Percentiles rank a stretch among this genome's conserved stretches.
These are phyloP conservation scores for Diaporthe aspalathi DNA, from an alignment of 2,329 filamentous ascomycete species.

Conservation along the genomic window DNA sequence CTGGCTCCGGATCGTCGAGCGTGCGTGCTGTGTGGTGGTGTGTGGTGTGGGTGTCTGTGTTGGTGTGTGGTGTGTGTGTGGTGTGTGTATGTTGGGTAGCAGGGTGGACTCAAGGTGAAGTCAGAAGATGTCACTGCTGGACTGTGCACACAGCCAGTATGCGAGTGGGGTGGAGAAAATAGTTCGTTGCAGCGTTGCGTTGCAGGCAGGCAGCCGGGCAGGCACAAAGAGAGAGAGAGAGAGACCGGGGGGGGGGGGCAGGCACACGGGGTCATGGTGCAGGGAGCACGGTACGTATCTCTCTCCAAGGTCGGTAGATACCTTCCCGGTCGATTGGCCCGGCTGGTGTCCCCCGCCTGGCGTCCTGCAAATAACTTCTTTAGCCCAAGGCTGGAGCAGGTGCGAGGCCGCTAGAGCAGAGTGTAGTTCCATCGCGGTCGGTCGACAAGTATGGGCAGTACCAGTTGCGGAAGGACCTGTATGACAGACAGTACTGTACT, in stretches of 20 bases:
- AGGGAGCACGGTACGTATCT: not conserved
- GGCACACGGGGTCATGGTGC: conserved; percentile 24
- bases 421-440: not conserved
- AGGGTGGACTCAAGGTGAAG: conserved; percentile 7
- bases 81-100: not conserved
- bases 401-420: not conserved
- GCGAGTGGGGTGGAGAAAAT: conserved; percentile 29
- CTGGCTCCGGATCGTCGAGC: not conserved
- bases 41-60: not conserved
- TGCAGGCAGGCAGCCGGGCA: not conserved
- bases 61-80: too few species aligned
- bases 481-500: too few species aligned
- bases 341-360: conserved; percentile 26
- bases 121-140: conserved; percentile 17
- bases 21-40: not conserved
- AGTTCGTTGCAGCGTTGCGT: conserved; percentile 5
- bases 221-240: not conserved
- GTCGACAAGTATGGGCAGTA: not conserved
- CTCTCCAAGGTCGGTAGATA: not conserved
- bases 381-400: too few species aligned
- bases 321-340: not conserved
- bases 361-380: conserved; percentile 24
- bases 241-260: not conserved
- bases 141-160: conserved; percentile 15
- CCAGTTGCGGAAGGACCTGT: conserved; percentile 10